Base-by-base conservation (phyloP, 352 stramenopile genomes). In the Elongisporangium prolatum region DNA sequence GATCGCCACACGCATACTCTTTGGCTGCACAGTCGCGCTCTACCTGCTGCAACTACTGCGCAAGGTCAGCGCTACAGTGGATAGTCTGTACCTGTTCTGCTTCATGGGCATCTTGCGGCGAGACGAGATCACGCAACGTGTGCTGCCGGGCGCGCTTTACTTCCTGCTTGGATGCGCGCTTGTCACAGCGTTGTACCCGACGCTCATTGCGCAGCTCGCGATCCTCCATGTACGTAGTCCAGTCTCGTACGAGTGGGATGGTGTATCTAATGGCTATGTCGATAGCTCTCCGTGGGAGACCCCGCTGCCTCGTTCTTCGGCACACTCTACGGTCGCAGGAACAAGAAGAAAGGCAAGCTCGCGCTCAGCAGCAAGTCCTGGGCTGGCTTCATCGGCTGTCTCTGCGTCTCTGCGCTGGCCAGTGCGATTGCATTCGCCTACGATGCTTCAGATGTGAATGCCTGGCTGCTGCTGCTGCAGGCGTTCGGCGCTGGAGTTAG, bases 271-370 rank as follows among this genome's bases (percentile, higher is more conserved):
- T n/a, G n/a, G n/a, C n/a, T n/a, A n/a, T n/a, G n/a, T n/a, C n/a
- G n/a, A n/a, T n/a, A 88, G 77, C 54, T 88, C 16, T 74, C 75
- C 3, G 58, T 86, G 1, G 77, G 77, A 14, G 77, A 88, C 52
- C 77, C 77, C 25, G 60, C 71, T 18, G 77, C 75, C 4, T 74
- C 77, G 16, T 61, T 86, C 34, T 62, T 79, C 56, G 77, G 77
- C 13, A 71, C 68, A 48, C 58, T 83, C 17, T 82, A 71, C 54
- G 66, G 74, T 14, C 65, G 67, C 8, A 62, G 72, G 57, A 76
- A 77, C n/a, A n/a, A n/a, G n/a, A n/a, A n/a, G n/a, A n/a, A n/a
- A 6, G 63, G 63, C 8, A 56, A 51, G 0, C 37, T 67, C 9
- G 53, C 54, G 7, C n/a, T n/a, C n/a, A 65, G 67, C 16, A 61